A percentile compares a stretch with the other conserved stretches of the same genome.
Evolutionary conservation across 1,139 yeast genomes (phyloP).

Genomic region (Zygosaccharomyces pseudobailii): DNA sequence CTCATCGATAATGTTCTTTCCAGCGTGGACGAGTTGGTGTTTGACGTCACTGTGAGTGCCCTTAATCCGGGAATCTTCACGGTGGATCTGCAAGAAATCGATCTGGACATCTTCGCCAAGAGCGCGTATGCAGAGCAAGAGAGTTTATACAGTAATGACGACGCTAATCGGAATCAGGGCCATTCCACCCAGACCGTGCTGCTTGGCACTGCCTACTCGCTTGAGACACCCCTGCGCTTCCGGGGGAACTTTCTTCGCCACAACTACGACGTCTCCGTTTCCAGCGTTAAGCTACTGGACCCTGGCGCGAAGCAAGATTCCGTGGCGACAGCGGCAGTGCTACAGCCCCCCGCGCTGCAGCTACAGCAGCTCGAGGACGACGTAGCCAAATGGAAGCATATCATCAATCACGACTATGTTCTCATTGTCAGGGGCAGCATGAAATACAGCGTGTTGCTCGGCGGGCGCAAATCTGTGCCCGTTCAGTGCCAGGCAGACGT

Average conservation of each 20-base stretch:
- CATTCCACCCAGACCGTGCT: conserved; percentile 47
- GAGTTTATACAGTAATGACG: conserved; percentile 9
- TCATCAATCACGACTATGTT: conserved; percentile 80
- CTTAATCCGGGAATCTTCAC: conserved; percentile 84
- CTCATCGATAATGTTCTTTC: conserved; percentile 68
- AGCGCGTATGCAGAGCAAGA: conserved; percentile 45
- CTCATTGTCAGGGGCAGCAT: conserved; percentile 78
- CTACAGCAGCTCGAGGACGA: conserved; percentile 13
- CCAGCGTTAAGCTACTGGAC: conserved; percentile 64
- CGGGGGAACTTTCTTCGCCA: conserved; percentile 70
- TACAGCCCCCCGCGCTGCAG: neutral
- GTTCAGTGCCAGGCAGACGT: conserved; percentile 49
- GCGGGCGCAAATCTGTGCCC: conserved; percentile 51
- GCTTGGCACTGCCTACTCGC: conserved; percentile 59
- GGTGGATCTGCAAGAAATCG: conserved; percentile 59
- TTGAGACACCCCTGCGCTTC: conserved; percentile 73
- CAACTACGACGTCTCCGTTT: conserved; percentile 51
- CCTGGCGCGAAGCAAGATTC: conserved; percentile 49
- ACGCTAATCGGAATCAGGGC: conserved; percentile 11
- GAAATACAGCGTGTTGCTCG: conserved; percentile 63
- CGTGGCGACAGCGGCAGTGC: neutral
- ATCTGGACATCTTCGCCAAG: conserved; percentile 83
- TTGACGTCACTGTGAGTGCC: conserved; percentile 72
- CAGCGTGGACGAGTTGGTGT: conserved; percentile 78
- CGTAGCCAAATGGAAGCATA: conserved; percentile 59